Percentiles rank a stretch among this genome's conserved stretches.
Evolutionary conservation across 1,284 basidiomycete species (phyloP).

Genomic region (Sphaerobolus stellatus): DNA sequence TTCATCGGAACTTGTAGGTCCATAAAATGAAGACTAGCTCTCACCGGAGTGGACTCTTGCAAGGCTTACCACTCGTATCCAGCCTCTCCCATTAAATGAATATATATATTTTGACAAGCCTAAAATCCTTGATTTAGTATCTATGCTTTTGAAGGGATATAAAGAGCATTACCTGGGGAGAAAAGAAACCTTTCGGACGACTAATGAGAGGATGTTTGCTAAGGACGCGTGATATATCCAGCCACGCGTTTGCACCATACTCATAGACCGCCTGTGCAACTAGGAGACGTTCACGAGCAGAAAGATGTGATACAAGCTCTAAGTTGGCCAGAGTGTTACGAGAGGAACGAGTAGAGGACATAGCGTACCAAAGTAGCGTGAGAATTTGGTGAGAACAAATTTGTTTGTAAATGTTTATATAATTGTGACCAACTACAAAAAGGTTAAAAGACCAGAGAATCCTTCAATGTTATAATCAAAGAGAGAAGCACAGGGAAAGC

Average conservation of each 20-base stretch:
- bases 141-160: slow-evolving; percentile 15
- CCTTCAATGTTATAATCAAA: too few relatives aligned
- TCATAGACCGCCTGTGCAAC: slow-evolving; percentile 85
- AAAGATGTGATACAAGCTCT: slow-evolving; percentile 4
- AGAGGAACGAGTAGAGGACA: slow-evolving; percentile 13
- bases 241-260: slow-evolving; percentile 75
- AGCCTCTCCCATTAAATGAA: slow-evolving; percentile 65
- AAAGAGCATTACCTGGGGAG: slow-evolving; percentile 51
- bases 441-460: too few relatives aligned
- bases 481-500: too few relatives aligned
- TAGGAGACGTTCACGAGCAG: slow-evolving; percentile 61
- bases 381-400: too few relatives aligned
- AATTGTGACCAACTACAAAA: too few relatives aligned
- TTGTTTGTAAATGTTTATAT: too few relatives aligned
- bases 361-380: slow-evolving; percentile 8
- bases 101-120: slow-evolving; percentile 69
- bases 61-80: slow-evolving; percentile 63
- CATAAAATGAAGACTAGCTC: slow-evolving; percentile 13
- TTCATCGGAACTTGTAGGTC: slow-evolving; percentile 13
- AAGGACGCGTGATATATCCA: slow-evolving; percentile 63
- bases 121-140: slow-evolving; percentile 30
- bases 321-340: slow-evolving; percentile 2
- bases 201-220: slow-evolving; percentile 64
- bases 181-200: slow-evolving; percentile 65
- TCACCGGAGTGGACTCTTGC: slow-evolving; percentile 11